Evolutionary conservation across 257 asterid species (phyloP).

Genomic region (Salvia miltiorrhiza): DNA sequence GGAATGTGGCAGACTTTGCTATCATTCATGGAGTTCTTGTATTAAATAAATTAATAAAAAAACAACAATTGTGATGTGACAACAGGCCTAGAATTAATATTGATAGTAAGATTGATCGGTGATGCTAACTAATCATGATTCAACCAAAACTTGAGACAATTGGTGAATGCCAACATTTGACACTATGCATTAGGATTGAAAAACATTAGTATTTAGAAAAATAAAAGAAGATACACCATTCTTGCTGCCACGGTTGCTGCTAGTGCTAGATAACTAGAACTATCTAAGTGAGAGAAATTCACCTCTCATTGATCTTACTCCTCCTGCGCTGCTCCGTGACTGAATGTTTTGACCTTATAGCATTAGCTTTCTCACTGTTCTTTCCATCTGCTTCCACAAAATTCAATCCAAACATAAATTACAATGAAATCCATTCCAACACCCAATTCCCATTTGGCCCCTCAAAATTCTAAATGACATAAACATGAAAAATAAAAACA

Average conservation of each 20-base stretch:
- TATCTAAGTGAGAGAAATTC: not conserved
- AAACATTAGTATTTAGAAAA: not conserved
- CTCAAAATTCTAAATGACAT: not conserved
- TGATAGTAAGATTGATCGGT: not conserved
- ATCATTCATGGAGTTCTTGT: not conserved
- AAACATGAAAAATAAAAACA: not conserved
- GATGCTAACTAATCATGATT: slow-evolving; percentile 6
- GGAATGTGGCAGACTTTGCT: not conserved
- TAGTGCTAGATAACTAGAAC: slow-evolving; percentile 3
- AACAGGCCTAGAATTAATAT: not conserved
- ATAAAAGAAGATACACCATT: not conserved
- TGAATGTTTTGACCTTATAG: slow-evolving; percentile 59
- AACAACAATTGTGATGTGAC: too few relatives aligned
- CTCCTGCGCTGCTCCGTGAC: slow-evolving; percentile 72
- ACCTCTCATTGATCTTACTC: slow-evolving; percentile 74
- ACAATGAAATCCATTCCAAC: slow-evolving; percentile 12
- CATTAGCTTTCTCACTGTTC: slow-evolving; percentile 53
- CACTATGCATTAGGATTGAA: not conserved
- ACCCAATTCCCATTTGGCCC: not conserved
- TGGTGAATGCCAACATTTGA: not conserved
- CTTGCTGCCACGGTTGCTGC: not conserved
- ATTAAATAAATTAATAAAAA: not conserved
- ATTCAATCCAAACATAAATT: slow-evolving; percentile 17
- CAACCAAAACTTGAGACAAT: not conserved
- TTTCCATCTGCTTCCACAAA: slow-evolving; percentile 50